Conservation (phyloP, 176 grass and related monocot species). For the Zoysia pacifica region DNA sequence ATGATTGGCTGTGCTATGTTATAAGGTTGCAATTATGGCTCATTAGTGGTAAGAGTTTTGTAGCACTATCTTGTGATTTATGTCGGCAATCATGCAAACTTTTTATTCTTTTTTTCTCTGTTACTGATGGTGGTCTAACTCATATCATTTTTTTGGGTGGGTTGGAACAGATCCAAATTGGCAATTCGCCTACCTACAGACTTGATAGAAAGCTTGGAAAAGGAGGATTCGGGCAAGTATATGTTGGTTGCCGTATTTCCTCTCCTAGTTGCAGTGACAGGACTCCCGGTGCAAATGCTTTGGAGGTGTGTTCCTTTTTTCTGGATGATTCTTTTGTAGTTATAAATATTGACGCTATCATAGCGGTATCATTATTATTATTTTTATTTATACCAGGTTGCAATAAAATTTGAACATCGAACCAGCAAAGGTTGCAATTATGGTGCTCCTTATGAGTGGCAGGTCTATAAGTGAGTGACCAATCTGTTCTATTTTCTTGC, state of each 20-base stretch:
- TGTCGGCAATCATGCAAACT: background rate
- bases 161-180: conserved; percentile 73
- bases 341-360: background rate
- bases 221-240: conserved; percentile 97
- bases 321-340: conserved; percentile 15
- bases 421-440: conserved; percentile 92
- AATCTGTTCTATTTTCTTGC: conserved; percentile 12
- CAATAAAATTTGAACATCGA: conserved; percentile 92
- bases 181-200: conserved; percentile 73
- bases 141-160: conserved; percentile 19
- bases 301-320: conserved; percentile 59
- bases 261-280: conserved; percentile 58
- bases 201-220: conserved; percentile 90
- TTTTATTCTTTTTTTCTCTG: background rate
- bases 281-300: conserved; percentile 65
- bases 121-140: conserved; percentile 32
- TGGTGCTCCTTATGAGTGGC: conserved; percentile 91
- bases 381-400: conserved; percentile 52
- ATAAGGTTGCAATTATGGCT: background rate
- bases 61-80: background rate
- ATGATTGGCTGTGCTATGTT: background rate
- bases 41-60: background rate
- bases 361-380: conserved; percentile 8
- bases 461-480: conserved; percentile 78
- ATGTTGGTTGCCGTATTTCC: conserved; percentile 73